Evolutionary conservation across 257 asterid genomes (phyloP), one percentile per base, ranked within the genome.

Genomic region (Salvia splendens): DNA sequence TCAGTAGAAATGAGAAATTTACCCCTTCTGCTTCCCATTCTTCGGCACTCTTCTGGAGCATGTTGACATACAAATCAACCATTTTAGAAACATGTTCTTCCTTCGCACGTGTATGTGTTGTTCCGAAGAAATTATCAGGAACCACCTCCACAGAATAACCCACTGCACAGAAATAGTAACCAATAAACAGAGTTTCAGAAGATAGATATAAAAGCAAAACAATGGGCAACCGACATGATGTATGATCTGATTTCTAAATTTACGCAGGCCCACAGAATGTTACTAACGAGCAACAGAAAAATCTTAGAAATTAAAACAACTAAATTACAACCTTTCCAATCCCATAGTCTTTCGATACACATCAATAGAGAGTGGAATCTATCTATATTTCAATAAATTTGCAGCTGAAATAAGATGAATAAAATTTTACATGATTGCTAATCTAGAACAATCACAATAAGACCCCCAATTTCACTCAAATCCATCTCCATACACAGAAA

Each of bases 1-100:
- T 6, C 30, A 24, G 2, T 41, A 38, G 41, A 12, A 36, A 12
- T 16, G 24, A 53, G 64, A 64, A 64, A 12, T n/a, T 81, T 81
- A 88, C 96, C 90, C 88, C 84, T 43, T 78, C 78, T 40, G 33
- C 75, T 79, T 82, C 87, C 70, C 80, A 85, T 57, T 83, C 95
- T 78, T 78, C 82, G 32, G 95, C 90, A 69, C 84, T 80, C 65
- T 59, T 71, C 77, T 64, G 82, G 72, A 89, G 96, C 88, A 80
- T 65, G 76, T 73, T 71, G 20, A 82, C 82, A 70, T 78, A 83
- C 11, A 53, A 16, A 33, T 85, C 90, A 62, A 84, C 81, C 75
- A 77, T 89, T 68, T 76, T 84, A 1, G 82, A 68, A 48, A 82
- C 87, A 63, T 85, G 87, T 82, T 85, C 89, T 79, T 83, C 81